Conservation (phyloP, 129 eudicot genomes). For the sunflower (Helianthus annuus) region HanXRQr2.0-SUNRISE NC_035440.2:78191127-78191626, state of each 20-base stretch:
- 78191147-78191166: conserved; percentile 50
- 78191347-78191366: conserved; percentile 57
- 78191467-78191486: conserved; percentile 60
- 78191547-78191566: background rate
- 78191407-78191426: conserved; percentile 50
- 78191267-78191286: conserved; percentile 47
- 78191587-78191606: background rate
- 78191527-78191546: conserved; percentile 33
- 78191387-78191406: conserved; percentile 55
- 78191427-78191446: conserved; percentile 43
- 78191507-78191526: conserved; percentile 72
- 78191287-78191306: conserved; percentile 67
- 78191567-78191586: background rate
- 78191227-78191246: conserved; percentile 53
- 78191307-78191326: conserved; percentile 86
- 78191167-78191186: conserved; percentile 55
- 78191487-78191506: conserved; percentile 56
- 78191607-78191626: background rate
- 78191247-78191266: conserved; percentile 38
- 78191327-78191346: conserved; percentile 45
- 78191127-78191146: background rate
- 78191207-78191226: conserved; percentile 74
- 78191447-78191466: conserved; percentile 53
- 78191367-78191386: conserved; percentile 51
- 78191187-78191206: conserved; percentile 58